Percentiles rank a stretch among this genome's conserved stretches.
phyloP scores from a whole-genome alignment of 768 basidiomycete genomes.

The Russula ochroleuca region DNA sequence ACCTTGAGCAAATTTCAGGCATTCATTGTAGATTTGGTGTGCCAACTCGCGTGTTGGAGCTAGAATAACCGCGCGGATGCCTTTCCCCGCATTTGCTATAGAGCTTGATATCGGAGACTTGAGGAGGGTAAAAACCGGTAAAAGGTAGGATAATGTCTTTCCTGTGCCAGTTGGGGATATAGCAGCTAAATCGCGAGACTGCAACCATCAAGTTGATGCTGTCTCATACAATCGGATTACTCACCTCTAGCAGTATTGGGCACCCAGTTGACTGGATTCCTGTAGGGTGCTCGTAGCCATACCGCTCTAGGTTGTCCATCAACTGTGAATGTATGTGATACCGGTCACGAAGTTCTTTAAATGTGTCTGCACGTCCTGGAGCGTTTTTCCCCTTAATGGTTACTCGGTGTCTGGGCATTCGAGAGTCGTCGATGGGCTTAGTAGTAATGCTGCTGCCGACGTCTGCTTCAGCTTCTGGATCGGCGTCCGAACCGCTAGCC shows the following conservation, averaged over 20 bases:
- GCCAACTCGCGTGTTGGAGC: slow-evolving; percentile 96
- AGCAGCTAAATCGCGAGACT: slow-evolving; percentile 85
- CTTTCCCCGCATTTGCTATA: slow-evolving; percentile 45
- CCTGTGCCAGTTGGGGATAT: slow-evolving; percentile 98
- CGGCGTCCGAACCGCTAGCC: slow-evolving; percentile 31
- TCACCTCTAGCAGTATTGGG: slow-evolving; percentile 74
- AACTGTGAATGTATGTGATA: slow-evolving; percentile 58
- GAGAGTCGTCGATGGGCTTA: slow-evolving; percentile 28
- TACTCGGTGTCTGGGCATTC: slow-evolving; percentile 55
- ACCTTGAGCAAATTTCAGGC: slow-evolving; percentile 72
- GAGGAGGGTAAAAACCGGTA: slow-evolving; percentile 70
- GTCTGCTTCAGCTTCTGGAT: slow-evolving; percentile 31
- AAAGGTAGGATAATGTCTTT: slow-evolving; percentile 89
- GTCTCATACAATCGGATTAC: slow-evolving; percentile 25
- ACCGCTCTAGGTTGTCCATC: slow-evolving; percentile 56
- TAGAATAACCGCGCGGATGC: slow-evolving; percentile 74
- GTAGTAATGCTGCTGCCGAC: slow-evolving; percentile 29
- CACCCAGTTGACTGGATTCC: slow-evolving; percentile 77
- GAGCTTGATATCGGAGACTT: slow-evolving; percentile 50
- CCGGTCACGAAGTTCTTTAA: slow-evolving; percentile 54
- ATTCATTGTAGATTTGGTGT: slow-evolving; percentile 92
- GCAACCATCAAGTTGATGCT: neutral
- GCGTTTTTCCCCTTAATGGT: slow-evolving; percentile 68
- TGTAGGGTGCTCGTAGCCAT: slow-evolving; percentile 65
- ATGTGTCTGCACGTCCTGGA: slow-evolving; percentile 54